Percentiles rank a stretch among this genome's conserved stretches.
Evolutionary conservation across 306 rosid species (phyloP).

Genomic region (Astragalus membranaceus): DNA sequence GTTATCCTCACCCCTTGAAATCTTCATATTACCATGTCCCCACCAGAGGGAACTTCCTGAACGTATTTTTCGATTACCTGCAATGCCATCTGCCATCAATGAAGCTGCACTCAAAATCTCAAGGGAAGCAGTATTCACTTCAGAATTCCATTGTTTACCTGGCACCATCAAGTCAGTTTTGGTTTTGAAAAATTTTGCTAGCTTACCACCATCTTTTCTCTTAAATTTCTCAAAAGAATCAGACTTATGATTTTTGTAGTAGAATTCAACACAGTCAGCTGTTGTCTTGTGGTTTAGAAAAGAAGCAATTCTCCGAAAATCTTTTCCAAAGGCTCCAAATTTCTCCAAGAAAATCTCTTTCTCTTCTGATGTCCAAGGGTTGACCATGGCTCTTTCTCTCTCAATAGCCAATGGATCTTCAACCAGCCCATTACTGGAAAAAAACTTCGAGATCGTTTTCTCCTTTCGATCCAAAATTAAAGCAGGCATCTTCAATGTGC

Average conservation of each 20-base stretch:
- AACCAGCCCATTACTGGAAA: conserved; percentile 67
- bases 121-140: conserved; percentile 49
- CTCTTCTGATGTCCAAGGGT: conserved; percentile 84
- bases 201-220: conserved; percentile 43
- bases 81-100: conserved; percentile 34
- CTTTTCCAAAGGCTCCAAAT: conserved; percentile 58
- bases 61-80: conserved; percentile 25
- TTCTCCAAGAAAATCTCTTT: conserved; percentile 54
- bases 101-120: conserved; percentile 72
- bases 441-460: conserved; percentile 46
- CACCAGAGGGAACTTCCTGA: conserved; percentile 42
- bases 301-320: conserved; percentile 69
- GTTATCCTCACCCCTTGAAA: conserved; percentile 24
- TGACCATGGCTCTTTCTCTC: conserved; percentile 67
- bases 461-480: conserved; percentile 69
- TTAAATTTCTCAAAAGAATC: conserved; percentile 49
- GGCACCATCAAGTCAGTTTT: conserved; percentile 39
- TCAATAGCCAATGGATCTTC: conserved; percentile 82
- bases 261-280: conserved; percentile 87
- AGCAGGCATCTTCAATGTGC: conserved; percentile 74
- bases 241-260: conserved; percentile 78
- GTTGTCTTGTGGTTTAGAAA: conserved; percentile 77
- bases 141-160: conserved; percentile 54
- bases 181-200: conserved; percentile 27
- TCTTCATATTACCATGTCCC: conserved; percentile 23